These are phyloP conservation scores for Edaphochlamys debaryana DNA, from an alignment of 139 green algal genomes.

Conservation along the genomic window DNA sequence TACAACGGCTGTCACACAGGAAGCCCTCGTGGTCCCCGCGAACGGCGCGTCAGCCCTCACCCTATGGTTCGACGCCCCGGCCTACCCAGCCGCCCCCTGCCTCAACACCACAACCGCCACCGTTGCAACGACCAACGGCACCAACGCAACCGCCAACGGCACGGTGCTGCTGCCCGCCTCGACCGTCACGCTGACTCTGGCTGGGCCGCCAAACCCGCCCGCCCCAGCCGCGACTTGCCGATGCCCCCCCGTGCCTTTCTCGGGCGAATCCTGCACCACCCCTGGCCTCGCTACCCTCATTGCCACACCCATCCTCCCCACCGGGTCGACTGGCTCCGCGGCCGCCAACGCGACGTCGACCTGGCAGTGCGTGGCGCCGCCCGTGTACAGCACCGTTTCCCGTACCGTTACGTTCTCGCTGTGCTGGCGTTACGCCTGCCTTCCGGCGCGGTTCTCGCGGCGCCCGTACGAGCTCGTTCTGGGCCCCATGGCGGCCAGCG, in stretches of 20 bases:
- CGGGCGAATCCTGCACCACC: neutral
- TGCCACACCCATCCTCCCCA: neutral
- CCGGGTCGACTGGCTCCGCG: neutral
- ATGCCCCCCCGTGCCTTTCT: neutral
- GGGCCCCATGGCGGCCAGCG: neutral
- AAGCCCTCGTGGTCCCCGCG: neutral
- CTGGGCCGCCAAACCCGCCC: neutral
- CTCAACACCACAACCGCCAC: no score
- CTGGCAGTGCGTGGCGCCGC: neutral
- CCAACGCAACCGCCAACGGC: neutral
- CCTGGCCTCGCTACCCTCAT: neutral
- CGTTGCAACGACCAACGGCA: neutral
- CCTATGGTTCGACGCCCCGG: neutral
- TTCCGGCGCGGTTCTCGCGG: neutral
- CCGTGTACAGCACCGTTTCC: neutral
- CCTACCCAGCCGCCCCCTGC: no score
- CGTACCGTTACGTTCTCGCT: neutral
- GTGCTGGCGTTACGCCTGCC: constrained; percentile 36
- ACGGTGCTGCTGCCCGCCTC: neutral
- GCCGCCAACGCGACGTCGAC: neutral
- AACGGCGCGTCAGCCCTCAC: neutral
- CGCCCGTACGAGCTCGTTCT: constrained; percentile 16
- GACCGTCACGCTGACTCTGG: neutral
- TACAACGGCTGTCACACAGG: no score
- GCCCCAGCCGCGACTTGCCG: neutral